Conservation (phyloP, 495 filamentous ascomycete genomes). For the Apodospora peruviana region DNA sequence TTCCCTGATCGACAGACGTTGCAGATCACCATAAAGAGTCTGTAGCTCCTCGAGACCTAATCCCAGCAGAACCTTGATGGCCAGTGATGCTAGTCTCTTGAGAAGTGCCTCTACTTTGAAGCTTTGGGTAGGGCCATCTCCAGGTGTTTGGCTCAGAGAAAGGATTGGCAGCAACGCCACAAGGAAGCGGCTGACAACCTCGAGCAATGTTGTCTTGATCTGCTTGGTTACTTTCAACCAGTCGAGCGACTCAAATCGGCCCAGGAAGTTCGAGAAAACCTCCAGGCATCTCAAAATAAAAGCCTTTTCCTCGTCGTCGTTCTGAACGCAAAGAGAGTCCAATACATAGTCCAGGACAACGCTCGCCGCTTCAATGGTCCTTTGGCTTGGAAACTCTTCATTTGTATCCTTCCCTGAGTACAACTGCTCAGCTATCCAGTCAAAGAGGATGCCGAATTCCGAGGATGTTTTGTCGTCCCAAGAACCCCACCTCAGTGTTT, state of each 20-base stretch:
- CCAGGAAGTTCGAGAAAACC: constrained; percentile 35
- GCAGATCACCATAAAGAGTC: constrained; percentile 58
- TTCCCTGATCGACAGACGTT: constrained; percentile 49
- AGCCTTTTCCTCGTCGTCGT: constrained; percentile 21
- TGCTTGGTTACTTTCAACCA: constrained; percentile 2
- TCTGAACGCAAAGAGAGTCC: constrained; percentile 28
- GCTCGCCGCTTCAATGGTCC: constrained; percentile 24
- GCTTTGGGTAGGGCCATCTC: constrained; percentile 21
- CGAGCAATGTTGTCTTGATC: constrained; percentile 8
- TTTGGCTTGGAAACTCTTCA: not conserved
- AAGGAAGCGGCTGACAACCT: constrained; percentile 12
- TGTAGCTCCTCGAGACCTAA: constrained; percentile 48
- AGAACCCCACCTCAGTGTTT: constrained; percentile 53
- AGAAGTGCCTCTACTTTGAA: constrained; percentile 39
- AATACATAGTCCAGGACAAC: constrained; percentile 39
- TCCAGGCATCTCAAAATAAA: constrained; percentile 42
- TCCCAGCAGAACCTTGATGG: constrained; percentile 37
- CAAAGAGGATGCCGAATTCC: constrained; percentile 56
- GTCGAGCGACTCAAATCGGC: constrained; percentile 24
- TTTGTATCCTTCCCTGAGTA: not conserved
- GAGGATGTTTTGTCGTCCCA: constrained; percentile 70
- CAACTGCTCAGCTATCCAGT: constrained; percentile 47
- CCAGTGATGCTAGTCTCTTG: constrained; percentile 29
- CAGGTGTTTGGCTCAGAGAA: constrained; percentile 26
- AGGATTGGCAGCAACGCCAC: constrained; percentile 16